phyloP scores from a whole-genome alignment of 129 eudicot species.

The Apium graveolens region DNA sequence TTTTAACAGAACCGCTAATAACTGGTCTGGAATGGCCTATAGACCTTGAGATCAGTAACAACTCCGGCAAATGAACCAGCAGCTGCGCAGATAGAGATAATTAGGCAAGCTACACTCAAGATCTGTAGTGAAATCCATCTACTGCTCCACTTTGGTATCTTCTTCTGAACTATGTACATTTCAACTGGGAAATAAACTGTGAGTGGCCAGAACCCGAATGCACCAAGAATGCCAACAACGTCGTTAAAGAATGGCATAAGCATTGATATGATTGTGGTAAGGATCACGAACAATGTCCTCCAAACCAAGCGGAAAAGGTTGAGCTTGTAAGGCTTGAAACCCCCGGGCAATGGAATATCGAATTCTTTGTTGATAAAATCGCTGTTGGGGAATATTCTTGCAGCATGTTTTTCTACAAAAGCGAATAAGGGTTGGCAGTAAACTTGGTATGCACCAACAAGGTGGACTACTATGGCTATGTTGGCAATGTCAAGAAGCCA shows the following conservation, averaged over 20 bases:
- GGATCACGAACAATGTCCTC: conserved; percentile 45
- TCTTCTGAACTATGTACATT: conserved; percentile 62
- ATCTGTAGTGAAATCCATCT: conserved; percentile 35
- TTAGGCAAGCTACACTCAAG: not conserved
- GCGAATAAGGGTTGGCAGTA: not conserved
- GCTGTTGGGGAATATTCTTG: not conserved
- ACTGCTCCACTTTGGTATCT: conserved; percentile 34
- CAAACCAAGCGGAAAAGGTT: conserved; percentile 41
- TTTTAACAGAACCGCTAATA: not conserved
- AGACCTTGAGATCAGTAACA: not conserved
- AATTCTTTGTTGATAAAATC: not conserved
- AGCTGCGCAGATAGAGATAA: not conserved
- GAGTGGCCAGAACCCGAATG: conserved; percentile 68
- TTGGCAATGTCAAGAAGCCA: conserved; percentile 75
- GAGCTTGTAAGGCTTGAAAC: conserved; percentile 6
- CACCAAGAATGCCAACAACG: conserved; percentile 62
- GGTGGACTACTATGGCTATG: conserved; percentile 56
- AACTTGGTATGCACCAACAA: conserved; percentile 82
- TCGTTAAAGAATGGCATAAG: conserved; percentile 69
- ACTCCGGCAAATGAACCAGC: conserved; percentile 3
- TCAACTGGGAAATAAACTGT: conserved; percentile 71
- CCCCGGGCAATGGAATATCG: not conserved
- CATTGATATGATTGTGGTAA: conserved; percentile 38
- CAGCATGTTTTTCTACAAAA: not conserved
- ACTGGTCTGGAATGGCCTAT: not conserved